A percentile compares a stretch with the other conserved stretches of the same genome.
These are phyloP conservation scores for Malus hybrid DNA, from an alignment of 331 rosid genomes.

Conservation along the genomic window DNA sequence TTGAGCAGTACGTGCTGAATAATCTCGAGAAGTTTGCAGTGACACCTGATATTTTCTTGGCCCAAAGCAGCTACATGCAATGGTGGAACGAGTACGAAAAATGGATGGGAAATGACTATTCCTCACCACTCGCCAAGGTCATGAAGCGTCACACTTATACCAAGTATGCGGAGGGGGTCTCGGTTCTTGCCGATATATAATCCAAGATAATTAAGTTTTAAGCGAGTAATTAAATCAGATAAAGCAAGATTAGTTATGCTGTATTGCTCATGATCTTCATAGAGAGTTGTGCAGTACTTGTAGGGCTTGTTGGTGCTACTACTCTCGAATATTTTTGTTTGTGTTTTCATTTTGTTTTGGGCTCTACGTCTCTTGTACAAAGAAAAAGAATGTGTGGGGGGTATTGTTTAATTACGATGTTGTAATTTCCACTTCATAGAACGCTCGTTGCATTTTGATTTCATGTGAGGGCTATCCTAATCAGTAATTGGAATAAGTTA, in stretches of 20 bases:
- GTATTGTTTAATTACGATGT: no score
- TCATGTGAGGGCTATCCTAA: no score
- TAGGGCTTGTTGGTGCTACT: no score
- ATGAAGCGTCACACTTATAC: neutral
- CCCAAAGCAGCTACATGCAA: slow-evolving; percentile 37
- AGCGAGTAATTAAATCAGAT: neutral
- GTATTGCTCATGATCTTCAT: no score
- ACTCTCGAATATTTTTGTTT: no score
- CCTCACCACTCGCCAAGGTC: slow-evolving; percentile 3
- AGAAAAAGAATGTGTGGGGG: no score
- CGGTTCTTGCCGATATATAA: neutral
- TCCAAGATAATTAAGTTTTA: neutral
- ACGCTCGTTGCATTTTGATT: no score
- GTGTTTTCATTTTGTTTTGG: no score
- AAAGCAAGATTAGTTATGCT: neutral
- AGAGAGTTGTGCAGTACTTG: no score
- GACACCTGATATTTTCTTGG: slow-evolving; percentile 55
- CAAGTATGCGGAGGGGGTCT: neutral
- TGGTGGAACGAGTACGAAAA: slow-evolving; percentile 52
- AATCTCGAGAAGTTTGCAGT: slow-evolving; percentile 31
- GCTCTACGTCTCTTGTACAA: no score
- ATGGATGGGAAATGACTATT: neutral
- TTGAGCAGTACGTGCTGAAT: slow-evolving; percentile 39
- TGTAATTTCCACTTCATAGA: no score
- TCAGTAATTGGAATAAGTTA: no score